These are phyloP conservation scores for Colletotrichum siamense DNA, from an alignment of 2,329 filamentous ascomycete species.

Conservation along the genomic window DNA sequence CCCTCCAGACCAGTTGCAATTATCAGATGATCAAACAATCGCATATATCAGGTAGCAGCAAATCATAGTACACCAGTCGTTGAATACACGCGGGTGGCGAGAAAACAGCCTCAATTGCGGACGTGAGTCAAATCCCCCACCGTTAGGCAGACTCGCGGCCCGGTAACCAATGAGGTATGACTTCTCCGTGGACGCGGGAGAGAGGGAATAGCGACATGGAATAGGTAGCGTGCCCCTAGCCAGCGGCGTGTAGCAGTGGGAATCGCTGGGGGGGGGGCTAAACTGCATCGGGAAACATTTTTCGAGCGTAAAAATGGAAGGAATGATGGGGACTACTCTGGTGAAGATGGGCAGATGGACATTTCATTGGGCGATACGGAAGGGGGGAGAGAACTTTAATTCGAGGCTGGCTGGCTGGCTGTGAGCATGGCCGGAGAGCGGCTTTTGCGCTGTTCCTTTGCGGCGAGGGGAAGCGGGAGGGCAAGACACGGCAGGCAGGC, in stretches of 20 bases:
- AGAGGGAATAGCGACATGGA: not conserved
- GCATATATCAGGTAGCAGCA: not conserved
- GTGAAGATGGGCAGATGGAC: not conserved
- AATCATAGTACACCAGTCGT: not conserved
- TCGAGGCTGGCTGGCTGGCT: not conserved
- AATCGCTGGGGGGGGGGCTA: not conserved
- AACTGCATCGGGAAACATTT: constrained; percentile 1
- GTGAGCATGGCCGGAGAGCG: not conserved
- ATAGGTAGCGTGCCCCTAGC: not conserved
- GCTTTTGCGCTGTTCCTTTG: not conserved
- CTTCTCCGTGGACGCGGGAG: not conserved
- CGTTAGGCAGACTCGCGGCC: constrained; percentile 6
- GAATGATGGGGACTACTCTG: not conserved
- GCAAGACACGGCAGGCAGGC: not conserved
- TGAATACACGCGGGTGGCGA: not conserved
- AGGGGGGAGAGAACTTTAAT: not conserved
- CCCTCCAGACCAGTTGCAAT: not conserved
- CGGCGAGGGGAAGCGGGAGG: not conserved
- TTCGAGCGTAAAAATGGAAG: constrained; percentile 2
- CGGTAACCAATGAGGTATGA: not conserved
- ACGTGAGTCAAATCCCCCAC: not conserved
- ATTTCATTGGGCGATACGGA: not conserved
- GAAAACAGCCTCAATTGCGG: not conserved
- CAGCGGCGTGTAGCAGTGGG: not conserved
- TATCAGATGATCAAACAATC: not conserved